phyloP scores from a whole-genome alignment of 108 stramenopile genomes.

The Seminavis robusta region DNA sequence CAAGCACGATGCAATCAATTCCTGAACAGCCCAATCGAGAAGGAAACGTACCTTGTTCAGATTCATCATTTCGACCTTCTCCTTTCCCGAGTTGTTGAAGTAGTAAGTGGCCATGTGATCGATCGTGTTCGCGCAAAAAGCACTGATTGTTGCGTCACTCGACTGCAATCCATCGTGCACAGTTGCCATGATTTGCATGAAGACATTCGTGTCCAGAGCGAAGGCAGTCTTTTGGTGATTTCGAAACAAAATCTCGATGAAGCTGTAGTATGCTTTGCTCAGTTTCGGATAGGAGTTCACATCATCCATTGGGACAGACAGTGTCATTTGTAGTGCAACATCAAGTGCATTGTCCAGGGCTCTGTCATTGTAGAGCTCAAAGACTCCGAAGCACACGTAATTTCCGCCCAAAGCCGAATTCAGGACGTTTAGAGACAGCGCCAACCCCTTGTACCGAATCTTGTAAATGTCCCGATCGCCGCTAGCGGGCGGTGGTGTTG shows the following conservation, averaged over 20 bases:
- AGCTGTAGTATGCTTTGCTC: conserved; percentile 90
- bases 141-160: conserved; percentile 84
- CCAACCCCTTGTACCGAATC: conserved; percentile 90
- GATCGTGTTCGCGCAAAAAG: conserved; percentile 88
- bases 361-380: conserved; percentile 94
- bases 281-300: conserved; percentile 94
- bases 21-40: background rate
- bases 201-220: conserved; percentile 81
- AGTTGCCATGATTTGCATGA: conserved; percentile 92
- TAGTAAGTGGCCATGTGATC: conserved; percentile 95
- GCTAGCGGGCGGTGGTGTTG: conserved; percentile 37
- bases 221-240: conserved; percentile 86
- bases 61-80: conserved; percentile 82
- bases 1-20: background rate
- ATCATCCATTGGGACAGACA: conserved; percentile 89
- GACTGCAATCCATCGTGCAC: conserved; percentile 94
- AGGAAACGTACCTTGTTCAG: conserved; percentile 63
- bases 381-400: conserved; percentile 98
- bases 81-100: conserved; percentile 88
- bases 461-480: conserved; percentile 85
- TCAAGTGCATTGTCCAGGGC: conserved; percentile 90
- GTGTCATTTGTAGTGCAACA: conserved; percentile 82
- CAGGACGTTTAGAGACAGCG: conserved; percentile 81
- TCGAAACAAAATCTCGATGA: conserved; percentile 93
- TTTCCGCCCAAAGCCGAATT: conserved; percentile 94